Conservation (phyloP, 2,329 filamentous ascomycete species). For the Diaporthe ampelina region DNA sequence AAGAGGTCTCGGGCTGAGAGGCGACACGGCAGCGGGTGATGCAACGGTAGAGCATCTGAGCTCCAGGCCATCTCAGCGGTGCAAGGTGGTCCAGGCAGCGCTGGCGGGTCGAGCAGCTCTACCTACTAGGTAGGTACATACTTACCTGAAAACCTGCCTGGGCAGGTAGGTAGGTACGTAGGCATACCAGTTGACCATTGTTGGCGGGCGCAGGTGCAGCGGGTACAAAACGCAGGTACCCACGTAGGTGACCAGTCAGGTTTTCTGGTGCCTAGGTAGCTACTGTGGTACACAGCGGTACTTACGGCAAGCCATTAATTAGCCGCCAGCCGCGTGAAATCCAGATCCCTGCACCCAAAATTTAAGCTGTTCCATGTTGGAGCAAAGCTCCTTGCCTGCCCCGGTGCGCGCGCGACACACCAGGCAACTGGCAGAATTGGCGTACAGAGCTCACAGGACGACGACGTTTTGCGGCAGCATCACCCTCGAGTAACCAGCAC, state of each 20-base stretch:
- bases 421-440: slow-evolving; percentile 28
- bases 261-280: neutral
- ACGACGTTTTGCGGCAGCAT: slow-evolving; percentile 18
- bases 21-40: slow-evolving; percentile 1
- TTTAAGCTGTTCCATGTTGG: neutral
- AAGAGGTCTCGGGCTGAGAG: slow-evolving; percentile 1
- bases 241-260: too few species aligned
- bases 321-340: slow-evolving; percentile 21
- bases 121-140: too few species aligned
- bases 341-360: slow-evolving; percentile 24
- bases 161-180: too few species aligned
- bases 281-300: too few species aligned
- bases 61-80: slow-evolving; percentile 6
- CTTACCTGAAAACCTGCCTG: too few species aligned
- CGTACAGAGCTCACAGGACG: slow-evolving; percentile 7
- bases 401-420: slow-evolving; percentile 9
- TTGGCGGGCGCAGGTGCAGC: neutral
- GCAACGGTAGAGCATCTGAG: neutral
- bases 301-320: neutral
- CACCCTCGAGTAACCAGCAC: slow-evolving; percentile 4
- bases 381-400: slow-evolving; percentile 19
- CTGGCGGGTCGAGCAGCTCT: too few species aligned
- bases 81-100: too few species aligned
- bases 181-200: too few species aligned
- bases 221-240: too few species aligned